Percentiles rank a stretch among this genome's conserved stretches.
Evolutionary conservation across 768 basidiomycete genomes (phyloP).

Genomic region (Naganishia onofrii): DNA sequence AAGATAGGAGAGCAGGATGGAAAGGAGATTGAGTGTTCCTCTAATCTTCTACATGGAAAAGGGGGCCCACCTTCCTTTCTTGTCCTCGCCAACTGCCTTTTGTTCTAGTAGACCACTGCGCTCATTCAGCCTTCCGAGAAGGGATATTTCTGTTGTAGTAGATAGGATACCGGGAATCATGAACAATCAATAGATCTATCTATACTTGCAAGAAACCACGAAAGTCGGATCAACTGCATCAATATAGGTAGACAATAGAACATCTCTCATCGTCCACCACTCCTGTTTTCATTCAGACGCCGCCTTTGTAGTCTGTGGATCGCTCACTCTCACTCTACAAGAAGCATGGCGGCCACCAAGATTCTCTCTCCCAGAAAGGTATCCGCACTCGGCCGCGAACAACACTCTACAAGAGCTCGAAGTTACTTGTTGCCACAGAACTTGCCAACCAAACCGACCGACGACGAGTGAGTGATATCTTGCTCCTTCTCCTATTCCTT

Average conservation of each 20-base stretch:
- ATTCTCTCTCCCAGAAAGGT: neutral
- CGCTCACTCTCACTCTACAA: too few species aligned
- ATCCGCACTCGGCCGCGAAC: neutral
- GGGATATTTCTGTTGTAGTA: too few species aligned
- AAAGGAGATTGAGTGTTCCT: neutral
- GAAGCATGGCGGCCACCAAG: neutral
- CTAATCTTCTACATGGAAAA: too few species aligned
- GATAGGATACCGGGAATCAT: too few species aligned
- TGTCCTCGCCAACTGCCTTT: neutral
- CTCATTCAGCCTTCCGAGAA: neutral
- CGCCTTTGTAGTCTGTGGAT: too few species aligned
- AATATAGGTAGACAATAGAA: too few species aligned
- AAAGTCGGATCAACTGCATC: too few species aligned
- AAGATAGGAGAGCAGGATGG: neutral
- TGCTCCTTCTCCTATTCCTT: neutral
- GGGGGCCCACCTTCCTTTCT: neutral
- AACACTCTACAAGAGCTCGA: neutral
- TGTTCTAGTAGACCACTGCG: neutral
- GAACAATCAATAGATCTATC: too few species aligned
- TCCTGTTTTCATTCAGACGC: too few species aligned
- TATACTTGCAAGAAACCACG: too few species aligned
- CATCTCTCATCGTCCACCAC: too few species aligned
- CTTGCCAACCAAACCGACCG: conserved; percentile 17
- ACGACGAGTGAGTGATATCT: conserved; percentile 24
- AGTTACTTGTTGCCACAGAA: conserved; percentile 22